phyloP scores from a whole-genome alignment of 2,329 filamentous ascomycete species.

The Claviceps capensis region DNA sequence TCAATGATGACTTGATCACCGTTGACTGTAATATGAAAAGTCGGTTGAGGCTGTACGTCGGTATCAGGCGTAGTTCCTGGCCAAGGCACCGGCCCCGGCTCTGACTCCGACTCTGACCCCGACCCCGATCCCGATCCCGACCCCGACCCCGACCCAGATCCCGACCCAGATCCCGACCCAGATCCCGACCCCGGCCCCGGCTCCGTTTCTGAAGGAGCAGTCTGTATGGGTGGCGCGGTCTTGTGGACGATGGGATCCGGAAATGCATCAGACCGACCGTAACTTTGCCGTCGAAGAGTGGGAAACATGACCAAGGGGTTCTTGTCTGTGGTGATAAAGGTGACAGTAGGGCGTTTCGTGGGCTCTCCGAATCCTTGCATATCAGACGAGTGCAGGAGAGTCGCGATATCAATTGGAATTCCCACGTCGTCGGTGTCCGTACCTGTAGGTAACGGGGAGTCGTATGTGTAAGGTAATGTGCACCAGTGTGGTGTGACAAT shows the following conservation, averaged over 20 bases:
- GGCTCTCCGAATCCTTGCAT: not conserved
- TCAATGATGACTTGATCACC: constrained; percentile 34
- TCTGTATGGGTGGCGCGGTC: not conserved
- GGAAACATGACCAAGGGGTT: constrained; percentile 36
- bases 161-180: too few species aligned
- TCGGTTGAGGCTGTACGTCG: constrained; percentile 6
- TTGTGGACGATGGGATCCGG: constrained; percentile 9
- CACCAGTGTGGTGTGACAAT: constrained; percentile 28
- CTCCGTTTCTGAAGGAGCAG: not conserved
- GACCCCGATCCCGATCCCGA: too few species aligned
- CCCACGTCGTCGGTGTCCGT: not conserved
- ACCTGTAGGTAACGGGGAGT: not conserved
- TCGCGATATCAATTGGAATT: not conserved
- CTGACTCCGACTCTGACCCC: too few species aligned
- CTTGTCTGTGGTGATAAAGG: constrained; percentile 39
- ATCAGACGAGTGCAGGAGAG: not conserved
- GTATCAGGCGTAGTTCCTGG: not conserved
- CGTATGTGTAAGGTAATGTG: not conserved
- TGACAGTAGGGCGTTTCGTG: constrained; percentile 14
- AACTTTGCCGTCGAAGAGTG: constrained; percentile 23
- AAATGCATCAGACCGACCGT: constrained; percentile 5
- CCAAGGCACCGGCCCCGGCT: too few species aligned
- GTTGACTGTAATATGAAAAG: constrained; percentile 29
- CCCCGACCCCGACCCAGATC: too few species aligned
- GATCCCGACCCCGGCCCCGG: too few species aligned